A percentile compares a stretch with the other conserved stretches of the same genome.
phyloP scores from a whole-genome alignment of 257 asterid genomes.

The Nicotiana benthamiana region DNA sequence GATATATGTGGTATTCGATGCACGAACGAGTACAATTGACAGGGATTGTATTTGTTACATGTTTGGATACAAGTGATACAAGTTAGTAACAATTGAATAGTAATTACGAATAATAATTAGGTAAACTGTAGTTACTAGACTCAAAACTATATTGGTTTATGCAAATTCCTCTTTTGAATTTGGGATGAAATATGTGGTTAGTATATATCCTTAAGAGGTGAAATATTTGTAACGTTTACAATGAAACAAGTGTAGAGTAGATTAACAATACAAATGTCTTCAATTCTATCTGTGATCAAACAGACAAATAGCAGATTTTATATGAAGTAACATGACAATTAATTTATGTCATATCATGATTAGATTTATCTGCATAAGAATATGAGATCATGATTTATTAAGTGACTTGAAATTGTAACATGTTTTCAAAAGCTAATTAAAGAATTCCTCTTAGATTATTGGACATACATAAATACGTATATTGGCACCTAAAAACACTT shows the following conservation, averaged over 20 bases:
- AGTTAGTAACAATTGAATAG: no score
- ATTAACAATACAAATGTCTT: no score
- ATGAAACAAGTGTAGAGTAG: neutral
- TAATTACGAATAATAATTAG: no score
- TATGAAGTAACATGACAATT: neutral
- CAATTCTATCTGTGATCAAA: neutral
- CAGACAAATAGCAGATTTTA: neutral
- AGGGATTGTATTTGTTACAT: no score
- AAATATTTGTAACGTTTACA: neutral
- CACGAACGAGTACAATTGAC: no score
- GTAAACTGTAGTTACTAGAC: no score
- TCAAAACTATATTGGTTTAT: no score
- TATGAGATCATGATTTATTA: neutral
- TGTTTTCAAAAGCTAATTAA: neutral
- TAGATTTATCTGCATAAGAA: neutral
- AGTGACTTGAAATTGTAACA: neutral
- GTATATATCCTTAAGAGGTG: neutral
- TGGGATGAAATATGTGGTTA: neutral
- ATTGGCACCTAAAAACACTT: neutral
- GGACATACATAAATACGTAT: neutral
- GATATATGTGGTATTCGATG: no score
- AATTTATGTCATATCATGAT: neutral
- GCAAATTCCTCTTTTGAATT: no score
- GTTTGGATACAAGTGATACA: no score
- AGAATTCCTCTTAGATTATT: neutral